Percentiles rank a stretch among this genome's conserved stretches.
phyloP scores from a whole-genome alignment of 805 yeast genomes.

The Candida oleophila region DNA sequence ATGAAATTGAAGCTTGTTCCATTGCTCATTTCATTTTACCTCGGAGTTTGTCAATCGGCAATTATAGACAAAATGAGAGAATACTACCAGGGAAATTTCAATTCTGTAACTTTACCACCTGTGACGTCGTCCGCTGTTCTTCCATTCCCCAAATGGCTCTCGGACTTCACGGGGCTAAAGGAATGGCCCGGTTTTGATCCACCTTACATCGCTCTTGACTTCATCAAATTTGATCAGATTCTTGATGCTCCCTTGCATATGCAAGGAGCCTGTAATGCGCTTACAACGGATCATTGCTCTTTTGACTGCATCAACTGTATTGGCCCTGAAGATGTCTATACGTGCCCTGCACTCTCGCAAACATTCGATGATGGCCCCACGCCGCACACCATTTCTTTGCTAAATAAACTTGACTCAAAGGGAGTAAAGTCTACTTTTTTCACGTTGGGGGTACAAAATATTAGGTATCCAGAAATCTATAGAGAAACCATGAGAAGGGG shows the following conservation, averaged over 20 bases:
- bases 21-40: no score
- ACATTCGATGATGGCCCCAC: constrained; percentile 97
- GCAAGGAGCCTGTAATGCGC: constrained; percentile 59
- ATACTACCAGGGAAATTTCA: neutral
- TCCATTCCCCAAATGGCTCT: constrained; percentile 80
- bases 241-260: constrained; percentile 47
- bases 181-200: constrained; percentile 89
- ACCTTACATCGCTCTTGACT: constrained; percentile 81
- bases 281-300: constrained; percentile 50
- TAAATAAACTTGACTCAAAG: constrained; percentile 24
- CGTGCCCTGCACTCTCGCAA: constrained; percentile 76
- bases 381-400: constrained; percentile 59
- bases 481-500: constrained; percentile 54
- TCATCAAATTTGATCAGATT: constrained; percentile 55
- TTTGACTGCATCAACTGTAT: constrained; percentile 85
- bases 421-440: constrained; percentile 69
- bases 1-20: no score
- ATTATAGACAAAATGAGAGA: neutral
- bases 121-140: constrained; percentile 5
- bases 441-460: constrained; percentile 78
- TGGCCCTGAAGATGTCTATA: constrained; percentile 68
- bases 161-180: constrained; percentile 65
- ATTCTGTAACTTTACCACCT: neutral
- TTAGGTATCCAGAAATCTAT: constrained; percentile 74
- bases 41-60: neutral